Evolutionary conservation across 2,329 filamentous ascomycete genomes (phyloP).

Genomic region (Talaromyces sp.): DNA sequence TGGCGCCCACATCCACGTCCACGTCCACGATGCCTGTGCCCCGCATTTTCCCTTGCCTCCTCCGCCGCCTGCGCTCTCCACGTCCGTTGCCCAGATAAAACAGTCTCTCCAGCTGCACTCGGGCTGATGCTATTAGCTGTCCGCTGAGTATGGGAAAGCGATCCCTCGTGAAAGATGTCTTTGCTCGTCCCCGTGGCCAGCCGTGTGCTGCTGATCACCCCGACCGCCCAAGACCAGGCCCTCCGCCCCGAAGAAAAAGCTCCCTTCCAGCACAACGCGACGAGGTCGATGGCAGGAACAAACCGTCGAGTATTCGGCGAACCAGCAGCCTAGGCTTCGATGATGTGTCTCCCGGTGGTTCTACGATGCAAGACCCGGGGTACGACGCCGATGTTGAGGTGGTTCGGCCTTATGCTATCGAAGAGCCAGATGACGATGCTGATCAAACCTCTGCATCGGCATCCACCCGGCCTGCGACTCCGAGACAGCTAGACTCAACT

Average conservation of each 20-base stretch:
- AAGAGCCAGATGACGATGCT: conserved; percentile 30
- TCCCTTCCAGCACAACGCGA: conserved; percentile 1
- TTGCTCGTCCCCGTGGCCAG: conserved; percentile 2
- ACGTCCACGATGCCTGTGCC: conserved; percentile 6
- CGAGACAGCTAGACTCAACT: conserved; percentile 19
- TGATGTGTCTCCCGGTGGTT: conserved; percentile 22
- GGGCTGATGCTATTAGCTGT: neutral
- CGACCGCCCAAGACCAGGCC: conserved; percentile 6
- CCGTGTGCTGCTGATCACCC: neutral
- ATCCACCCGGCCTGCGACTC: conserved; percentile 12
- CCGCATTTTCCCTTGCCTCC: conserved; percentile 10
- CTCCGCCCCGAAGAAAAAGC: conserved; percentile 7
- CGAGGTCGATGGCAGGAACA: neutral
- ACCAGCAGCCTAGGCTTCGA: neutral
- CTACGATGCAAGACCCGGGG: conserved; percentile 23
- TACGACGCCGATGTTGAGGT: conserved; percentile 28
- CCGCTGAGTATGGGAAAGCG: conserved; percentile 11
- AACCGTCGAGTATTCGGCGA: neutral
- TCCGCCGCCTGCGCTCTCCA: neutral
- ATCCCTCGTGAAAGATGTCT: conserved; percentile 2
- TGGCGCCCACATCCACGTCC: neutral
- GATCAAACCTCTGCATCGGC: conserved; percentile 11
- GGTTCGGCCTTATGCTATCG: conserved; percentile 36
- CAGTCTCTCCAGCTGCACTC: neutral
- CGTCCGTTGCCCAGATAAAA: neutral